Percentiles rank a stretch among this genome's conserved stretches.
These are phyloP conservation scores for Hsuehochloa calcarea DNA, from an alignment of 176 grass and related monocot species.

Conservation along the genomic window DNA sequence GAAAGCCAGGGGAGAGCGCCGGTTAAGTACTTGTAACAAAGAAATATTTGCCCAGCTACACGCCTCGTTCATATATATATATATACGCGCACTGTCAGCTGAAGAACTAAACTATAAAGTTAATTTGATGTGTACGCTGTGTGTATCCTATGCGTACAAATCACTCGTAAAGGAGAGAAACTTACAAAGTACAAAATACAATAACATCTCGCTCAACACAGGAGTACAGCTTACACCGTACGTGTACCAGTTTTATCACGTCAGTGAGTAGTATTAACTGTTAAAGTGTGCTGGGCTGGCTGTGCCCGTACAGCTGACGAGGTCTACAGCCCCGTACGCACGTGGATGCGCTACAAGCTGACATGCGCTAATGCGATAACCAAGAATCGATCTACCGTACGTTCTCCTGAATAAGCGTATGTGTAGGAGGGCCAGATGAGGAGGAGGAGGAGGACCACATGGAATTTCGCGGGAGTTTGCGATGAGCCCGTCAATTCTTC, in stretches of 20 bases:
- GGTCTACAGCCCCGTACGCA: neutral
- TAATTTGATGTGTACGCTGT: neutral
- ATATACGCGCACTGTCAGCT: no score
- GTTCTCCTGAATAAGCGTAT: neutral
- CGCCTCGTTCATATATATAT: no score
- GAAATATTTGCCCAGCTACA: no score
- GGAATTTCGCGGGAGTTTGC: neutral
- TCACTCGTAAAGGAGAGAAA: neutral
- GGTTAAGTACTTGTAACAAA: no score
- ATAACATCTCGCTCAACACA: neutral
- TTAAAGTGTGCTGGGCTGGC: no score
- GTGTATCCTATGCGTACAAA: neutral
- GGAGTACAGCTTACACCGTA: neutral
- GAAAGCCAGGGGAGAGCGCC: no score
- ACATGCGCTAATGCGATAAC: neutral
- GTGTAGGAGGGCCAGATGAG: neutral
- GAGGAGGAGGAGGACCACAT: neutral
- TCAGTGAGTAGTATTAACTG: neutral
- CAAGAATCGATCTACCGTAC: neutral
- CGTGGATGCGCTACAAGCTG: neutral
- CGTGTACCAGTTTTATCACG: neutral
- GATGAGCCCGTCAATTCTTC: neutral
- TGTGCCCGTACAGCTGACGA: no score
- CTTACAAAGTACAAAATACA: neutral
- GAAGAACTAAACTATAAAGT: neutral